Evolutionary conservation across 306 rosid genomes (phyloP), one percentile per base, ranked within the genome.

Genomic region (Hippophae rhamnoides): DNA sequence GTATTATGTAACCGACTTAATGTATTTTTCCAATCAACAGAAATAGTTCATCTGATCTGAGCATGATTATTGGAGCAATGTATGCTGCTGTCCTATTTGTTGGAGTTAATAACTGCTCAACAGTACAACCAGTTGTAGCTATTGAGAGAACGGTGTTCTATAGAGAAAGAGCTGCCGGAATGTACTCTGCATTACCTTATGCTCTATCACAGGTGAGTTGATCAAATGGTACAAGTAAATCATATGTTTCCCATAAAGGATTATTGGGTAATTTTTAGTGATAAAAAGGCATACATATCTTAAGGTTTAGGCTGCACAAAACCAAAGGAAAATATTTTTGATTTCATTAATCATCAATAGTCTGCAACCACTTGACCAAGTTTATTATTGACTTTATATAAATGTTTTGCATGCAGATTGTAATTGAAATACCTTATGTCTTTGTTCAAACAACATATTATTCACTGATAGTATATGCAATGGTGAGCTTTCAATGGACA

Each of bases 81-180:
- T 84, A 67, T 66, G 11, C 79, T 8, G 77, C 87, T 5, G 56
- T 86, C 25, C 55, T 86, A 11, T 86, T 86, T 67, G 82, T 86
- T 54, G 87, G 95, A 27, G 41, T 44, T 26, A 10, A 53, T 53
- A 86, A 81, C 57, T 66, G 77, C 47, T 26, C 61, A 23, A 40
- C 79, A 3, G 85, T 84, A 38, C 86, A 81, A 43, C 80, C 95
- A 1, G 74, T 81, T 41, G 73, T 87, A 48, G 54, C 79, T 0
- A 46, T 71, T 26, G 90, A 84, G 49, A 69, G 85, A 74, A 81
- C 78, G 5, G 89, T 84, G 54, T 79, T 87, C 50, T 81, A 87
- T 41, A 81, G 86, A 1, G 95, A 87, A 82, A 84, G 82, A 68
- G 86, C 89, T 0, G 92, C 89, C 0, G 92, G 95, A 42, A 75